These are phyloP conservation scores for Magnaporthiopsis rhizophila DNA, from an alignment of 2,329 filamentous ascomycete species.

Conservation along the genomic window DNA sequence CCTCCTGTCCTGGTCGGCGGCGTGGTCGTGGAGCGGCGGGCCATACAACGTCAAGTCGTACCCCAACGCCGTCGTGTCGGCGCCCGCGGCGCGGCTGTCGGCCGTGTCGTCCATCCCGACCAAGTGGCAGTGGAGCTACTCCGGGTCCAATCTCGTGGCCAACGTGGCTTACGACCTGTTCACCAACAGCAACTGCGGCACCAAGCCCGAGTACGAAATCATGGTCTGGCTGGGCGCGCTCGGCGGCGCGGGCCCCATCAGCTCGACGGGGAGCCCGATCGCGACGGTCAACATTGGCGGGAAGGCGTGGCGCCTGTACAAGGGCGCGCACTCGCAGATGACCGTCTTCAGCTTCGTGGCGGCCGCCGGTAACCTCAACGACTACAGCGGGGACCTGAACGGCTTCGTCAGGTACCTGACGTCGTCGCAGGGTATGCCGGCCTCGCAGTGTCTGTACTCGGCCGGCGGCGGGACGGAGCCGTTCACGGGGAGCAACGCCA, in stretches of 20 bases:
- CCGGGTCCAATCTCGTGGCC: constrained; percentile 30
- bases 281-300: constrained; percentile 46
- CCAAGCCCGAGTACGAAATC: constrained; percentile 46
- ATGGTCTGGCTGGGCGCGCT: constrained; percentile 57
- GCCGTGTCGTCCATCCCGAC: constrained; percentile 27
- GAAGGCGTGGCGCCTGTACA: constrained; percentile 48
- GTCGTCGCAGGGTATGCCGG: constrained; percentile 35
- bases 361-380: constrained; percentile 31
- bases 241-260: constrained; percentile 53
- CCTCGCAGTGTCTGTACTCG: constrained; percentile 43
- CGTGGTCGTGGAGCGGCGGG: constrained; percentile 34
- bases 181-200: constrained; percentile 37
- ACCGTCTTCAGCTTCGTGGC: constrained; percentile 50
- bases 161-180: constrained; percentile 57
- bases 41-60: constrained; percentile 35
- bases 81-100: constrained; percentile 24
- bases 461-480: constrained; percentile 49
- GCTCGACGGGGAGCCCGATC: constrained; percentile 39
- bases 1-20: constrained; percentile 33
- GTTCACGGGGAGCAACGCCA: constrained; percentile 37
- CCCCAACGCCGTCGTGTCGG: constrained; percentile 32
- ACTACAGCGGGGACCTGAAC: constrained; percentile 49
- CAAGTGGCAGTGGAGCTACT: constrained; percentile 30
- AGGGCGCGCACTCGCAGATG: constrained; percentile 50
- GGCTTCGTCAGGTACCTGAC: constrained; percentile 50